phyloP scores from a whole-genome alignment of 176 grass and related monocot genomes.

The Dactylis glomerata region DNA sequence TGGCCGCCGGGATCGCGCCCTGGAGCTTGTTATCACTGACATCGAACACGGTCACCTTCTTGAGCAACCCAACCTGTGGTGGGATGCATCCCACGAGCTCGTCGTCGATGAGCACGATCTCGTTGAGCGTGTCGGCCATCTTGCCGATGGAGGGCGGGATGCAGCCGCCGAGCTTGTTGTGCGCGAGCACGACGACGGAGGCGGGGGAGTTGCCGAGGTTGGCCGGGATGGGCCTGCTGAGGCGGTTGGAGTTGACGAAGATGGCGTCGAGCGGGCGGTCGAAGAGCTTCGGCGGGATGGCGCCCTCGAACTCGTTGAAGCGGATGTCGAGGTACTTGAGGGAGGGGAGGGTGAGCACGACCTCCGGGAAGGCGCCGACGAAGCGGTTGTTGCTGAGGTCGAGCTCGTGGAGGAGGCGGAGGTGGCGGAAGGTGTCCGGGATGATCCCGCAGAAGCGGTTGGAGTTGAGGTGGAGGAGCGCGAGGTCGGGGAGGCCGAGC shows the following conservation, averaged over 20 bases:
- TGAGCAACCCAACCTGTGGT: constrained; percentile 51
- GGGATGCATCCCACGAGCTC: constrained; percentile 60
- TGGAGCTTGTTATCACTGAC: constrained; percentile 71
- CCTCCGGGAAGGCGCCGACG: constrained; percentile 58
- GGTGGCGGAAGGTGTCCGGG: constrained; percentile 42
- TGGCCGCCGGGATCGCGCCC: constrained; percentile 27
- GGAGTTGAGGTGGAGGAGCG: constrained; percentile 88
- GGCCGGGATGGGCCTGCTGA: constrained; percentile 53
- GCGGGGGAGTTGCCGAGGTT: constrained; percentile 82
- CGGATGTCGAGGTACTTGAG: constrained; percentile 70
- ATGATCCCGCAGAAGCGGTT: constrained; percentile 90
- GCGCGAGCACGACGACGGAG: constrained; percentile 78
- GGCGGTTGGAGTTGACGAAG: constrained; percentile 87
- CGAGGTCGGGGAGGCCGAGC: constrained; percentile 63
- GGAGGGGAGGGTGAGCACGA: constrained; percentile 42
- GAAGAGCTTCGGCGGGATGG: constrained; percentile 61
- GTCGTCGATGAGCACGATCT: constrained; percentile 74
- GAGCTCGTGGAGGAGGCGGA: constrained; percentile 67
- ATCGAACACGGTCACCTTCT: constrained; percentile 63
- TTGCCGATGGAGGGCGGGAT: constrained; percentile 61
- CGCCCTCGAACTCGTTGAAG: constrained; percentile 88
- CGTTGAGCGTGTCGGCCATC: constrained; percentile 66
- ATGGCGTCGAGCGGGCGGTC: constrained; percentile 71
- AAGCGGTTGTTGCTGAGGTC: constrained; percentile 99
- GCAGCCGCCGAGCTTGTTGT: constrained; percentile 65